These are phyloP conservation scores for Neltuma alba DNA, from an alignment of 306 rosid genomes.

Conservation along the genomic window DNA sequence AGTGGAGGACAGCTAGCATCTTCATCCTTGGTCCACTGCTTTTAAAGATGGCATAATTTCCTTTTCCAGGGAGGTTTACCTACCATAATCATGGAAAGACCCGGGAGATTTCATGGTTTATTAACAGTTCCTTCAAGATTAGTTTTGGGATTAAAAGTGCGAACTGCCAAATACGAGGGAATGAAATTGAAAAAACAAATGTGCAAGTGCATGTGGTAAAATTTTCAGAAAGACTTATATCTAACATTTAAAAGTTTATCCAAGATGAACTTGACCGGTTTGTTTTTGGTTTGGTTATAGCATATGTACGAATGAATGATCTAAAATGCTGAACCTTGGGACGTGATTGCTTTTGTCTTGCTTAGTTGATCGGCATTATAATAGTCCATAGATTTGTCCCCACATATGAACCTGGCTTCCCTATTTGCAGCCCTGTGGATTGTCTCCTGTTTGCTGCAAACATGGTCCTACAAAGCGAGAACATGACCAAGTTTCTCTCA, in stretches of 20 bases:
- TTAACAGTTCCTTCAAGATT: conserved; percentile 8
- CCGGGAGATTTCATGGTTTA: neutral
- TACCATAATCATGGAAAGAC: conserved; percentile 20
- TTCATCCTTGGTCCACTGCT: conserved; percentile 39
- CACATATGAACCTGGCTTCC: conserved; percentile 2
- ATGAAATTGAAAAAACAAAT: no score
- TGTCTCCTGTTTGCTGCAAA: neutral
- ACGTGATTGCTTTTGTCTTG: neutral
- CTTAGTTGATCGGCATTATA: neutral
- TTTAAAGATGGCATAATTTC: conserved; percentile 27
- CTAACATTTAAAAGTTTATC: neutral
- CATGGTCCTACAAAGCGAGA: conserved; percentile 32
- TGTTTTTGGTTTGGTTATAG: neutral
- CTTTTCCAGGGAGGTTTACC: conserved; percentile 34
- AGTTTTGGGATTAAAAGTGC: neutral
- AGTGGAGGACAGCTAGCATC: conserved; percentile 39
- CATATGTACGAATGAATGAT: neutral
- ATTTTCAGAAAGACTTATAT: no score
- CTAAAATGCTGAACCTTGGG: neutral
- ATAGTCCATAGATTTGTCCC: neutral
- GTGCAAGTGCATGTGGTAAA: no score
- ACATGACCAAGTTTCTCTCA: conserved; percentile 23
- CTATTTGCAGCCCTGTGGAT: conserved; percentile 27
- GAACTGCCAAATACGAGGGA: neutral
- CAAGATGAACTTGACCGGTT: neutral